phyloP scores from a whole-genome alignment of 371 early-diverging fungal genomes.

The Mortierella sp. region DNA sequence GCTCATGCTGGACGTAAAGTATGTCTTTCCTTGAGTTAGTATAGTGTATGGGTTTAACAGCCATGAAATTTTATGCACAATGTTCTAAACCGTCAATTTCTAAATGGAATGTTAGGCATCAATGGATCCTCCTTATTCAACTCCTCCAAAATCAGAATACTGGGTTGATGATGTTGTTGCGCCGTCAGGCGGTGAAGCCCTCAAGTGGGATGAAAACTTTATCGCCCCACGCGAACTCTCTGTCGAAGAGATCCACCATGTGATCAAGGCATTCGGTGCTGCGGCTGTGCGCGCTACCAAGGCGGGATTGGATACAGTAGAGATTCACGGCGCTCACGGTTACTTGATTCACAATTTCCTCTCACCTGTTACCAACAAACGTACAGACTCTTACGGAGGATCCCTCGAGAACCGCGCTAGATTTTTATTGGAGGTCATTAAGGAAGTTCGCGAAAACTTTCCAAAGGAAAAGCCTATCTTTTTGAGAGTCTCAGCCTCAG shows the following conservation, averaged over 20 bases:
- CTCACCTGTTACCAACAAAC: constrained; percentile 82
- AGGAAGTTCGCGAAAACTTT: constrained; percentile 78
- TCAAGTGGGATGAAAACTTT: constrained; percentile 57
- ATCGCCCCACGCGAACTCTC: constrained; percentile 73
- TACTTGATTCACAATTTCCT: constrained; percentile 86
- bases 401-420: constrained; percentile 83
- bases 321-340: constrained; percentile 85
- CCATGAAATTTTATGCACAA: neutral
- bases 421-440: constrained; percentile 74
- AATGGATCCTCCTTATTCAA: constrained; percentile 58
- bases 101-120: constrained; percentile 64
- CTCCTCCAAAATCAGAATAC: constrained; percentile 68
- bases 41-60: too few relatives aligned
- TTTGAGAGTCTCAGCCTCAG: constrained; percentile 81
- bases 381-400: constrained; percentile 89
- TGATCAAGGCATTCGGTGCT: constrained; percentile 72
- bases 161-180: constrained; percentile 84
- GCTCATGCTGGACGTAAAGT: constrained; percentile 89
- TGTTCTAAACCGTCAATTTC: neutral
- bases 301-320: constrained; percentile 88
- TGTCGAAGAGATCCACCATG: constrained; percentile 69
- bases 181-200: constrained; percentile 68
- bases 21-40: neutral
- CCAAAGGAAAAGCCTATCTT: constrained; percentile 84
- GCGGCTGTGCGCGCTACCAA: constrained; percentile 78